Evolutionary conservation across 2,329 filamentous ascomycete species (phyloP), one percentile per base, ranked within the genome.

Genomic region (Akanthomyces lecanii): DNA sequence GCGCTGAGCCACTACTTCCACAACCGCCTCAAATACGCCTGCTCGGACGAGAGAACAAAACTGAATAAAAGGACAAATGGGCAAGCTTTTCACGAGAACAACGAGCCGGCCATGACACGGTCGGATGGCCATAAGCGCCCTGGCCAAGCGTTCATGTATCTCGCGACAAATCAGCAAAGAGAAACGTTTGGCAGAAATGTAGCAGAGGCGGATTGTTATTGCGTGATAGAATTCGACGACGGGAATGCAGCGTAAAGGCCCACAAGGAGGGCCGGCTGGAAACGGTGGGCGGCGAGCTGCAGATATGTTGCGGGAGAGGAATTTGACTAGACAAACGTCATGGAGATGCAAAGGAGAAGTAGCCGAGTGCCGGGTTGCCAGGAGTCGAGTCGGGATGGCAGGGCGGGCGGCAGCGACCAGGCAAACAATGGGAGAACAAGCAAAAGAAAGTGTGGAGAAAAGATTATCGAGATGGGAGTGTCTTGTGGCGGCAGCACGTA

Each of bases 301-400:
- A 59, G 56, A 51, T 42, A 59, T 51, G 56, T 44, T 51, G 48
- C 50, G 51, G 51, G 30, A n/a, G n/a, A 61, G 50, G 44, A 61
- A 36, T 61, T 61, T 44, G 30, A 50, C 51, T 42, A 55, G 52
- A 42, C 51, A 62, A 62, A 38, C 60, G 60, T 51, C 42, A 52
- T 50, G 33, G 28, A 62, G 38, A 53, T 51, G 60, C 33, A 62
- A 51, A 50, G 33, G 55, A 48, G 44, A 48, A 30, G n/a, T n/a
- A 28, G 58, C 58, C 58, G 58, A 48, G 48, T 61, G 40, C 33
- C 21, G 40, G 54, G n/a, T n/a, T n/a, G 23, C 8, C 33, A 30
- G n/a, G n/a, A n/a, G 21, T 23, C 28, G 28, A n/a, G 38, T 10
- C 28, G 42, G 54, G 10, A 36, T 36, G 33, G 30, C 30, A 36